phyloP scores from a whole-genome alignment of 2,329 filamentous ascomycete species.

The Sporothrix curviconia region DNA sequence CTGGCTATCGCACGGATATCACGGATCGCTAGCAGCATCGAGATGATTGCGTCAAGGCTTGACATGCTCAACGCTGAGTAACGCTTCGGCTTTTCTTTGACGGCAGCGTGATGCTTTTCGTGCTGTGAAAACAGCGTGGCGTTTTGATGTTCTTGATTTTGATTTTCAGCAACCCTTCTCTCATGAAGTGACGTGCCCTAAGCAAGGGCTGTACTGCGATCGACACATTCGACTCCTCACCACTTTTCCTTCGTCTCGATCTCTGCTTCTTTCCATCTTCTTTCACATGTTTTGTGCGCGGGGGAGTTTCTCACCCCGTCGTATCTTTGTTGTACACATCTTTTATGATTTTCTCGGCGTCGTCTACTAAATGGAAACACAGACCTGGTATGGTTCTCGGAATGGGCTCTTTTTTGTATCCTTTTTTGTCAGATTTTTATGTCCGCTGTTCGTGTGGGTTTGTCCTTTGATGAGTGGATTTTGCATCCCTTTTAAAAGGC shows the following conservation, averaged over 20 bases:
- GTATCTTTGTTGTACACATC: conserved; percentile 9
- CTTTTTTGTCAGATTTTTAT: not conserved
- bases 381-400: not conserved
- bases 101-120: too few species aligned
- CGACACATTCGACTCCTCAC: not conserved
- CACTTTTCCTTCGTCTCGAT: not conserved
- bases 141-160: not conserved
- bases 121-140: too few species aligned
- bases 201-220: not conserved
- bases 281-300: not conserved
- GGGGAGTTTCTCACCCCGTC: not conserved
- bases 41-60: conserved; percentile 31
- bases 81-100: conserved; percentile 23
- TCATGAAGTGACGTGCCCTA: too few species aligned
- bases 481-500: too few species aligned
- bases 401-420: not conserved
- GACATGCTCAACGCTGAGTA: conserved; percentile 30
- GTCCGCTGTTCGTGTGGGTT: not conserved
- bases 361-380: not conserved
- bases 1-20: conserved; percentile 45
- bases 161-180: not conserved
- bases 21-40: conserved; percentile 38
- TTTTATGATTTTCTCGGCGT: not conserved
- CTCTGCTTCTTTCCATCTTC: not conserved
- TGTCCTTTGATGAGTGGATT: not conserved